Percentiles rank a stretch among this genome's conserved stretches.
Conservation (phyloP, 2,329 filamentous ascomycete species). For the Neoarthrinium moseri region DNA sequence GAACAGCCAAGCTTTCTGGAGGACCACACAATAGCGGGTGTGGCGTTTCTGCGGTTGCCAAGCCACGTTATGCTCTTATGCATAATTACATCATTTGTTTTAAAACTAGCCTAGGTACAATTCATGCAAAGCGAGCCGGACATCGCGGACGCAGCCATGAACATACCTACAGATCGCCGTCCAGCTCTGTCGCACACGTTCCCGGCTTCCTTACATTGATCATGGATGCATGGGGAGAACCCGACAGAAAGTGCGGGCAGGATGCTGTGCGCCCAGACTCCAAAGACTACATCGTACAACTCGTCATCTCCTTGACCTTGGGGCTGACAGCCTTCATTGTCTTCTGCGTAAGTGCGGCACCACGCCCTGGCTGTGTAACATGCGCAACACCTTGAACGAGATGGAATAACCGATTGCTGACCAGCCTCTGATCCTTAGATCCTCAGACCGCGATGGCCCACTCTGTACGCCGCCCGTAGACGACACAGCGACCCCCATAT, state of each 20-base stretch:
- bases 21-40: neutral
- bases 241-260: slow-evolving; percentile 8
- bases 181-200: neutral
- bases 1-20: too few relatives aligned
- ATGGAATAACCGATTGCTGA: slow-evolving; percentile 29
- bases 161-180: neutral
- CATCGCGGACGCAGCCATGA: too few relatives aligned
- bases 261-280: slow-evolving; percentile 29
- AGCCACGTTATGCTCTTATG: slow-evolving; percentile 2
- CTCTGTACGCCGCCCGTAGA: slow-evolving; percentile 86
- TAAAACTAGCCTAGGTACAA: neutral
- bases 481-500: slow-evolving; percentile 61
- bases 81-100: slow-evolving; percentile 2
- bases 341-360: slow-evolving; percentile 64
- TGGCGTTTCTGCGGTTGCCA: slow-evolving; percentile 1
- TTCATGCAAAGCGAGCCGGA: too few relatives aligned
- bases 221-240: slow-evolving; percentile 6
- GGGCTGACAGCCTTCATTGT: slow-evolving; percentile 70
- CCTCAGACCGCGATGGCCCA: slow-evolving; percentile 86
- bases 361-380: neutral
- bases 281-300: slow-evolving; percentile 60
- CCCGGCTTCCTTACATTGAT: neutral
- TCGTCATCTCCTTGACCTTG: slow-evolving; percentile 68
- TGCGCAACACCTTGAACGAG: too few relatives aligned
- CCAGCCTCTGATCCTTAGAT: slow-evolving; percentile 47